Percentiles rank a stretch among this genome's conserved stretches.
These are phyloP conservation scores for Umbellularia californica DNA, from an alignment of 164 flowering plant genomes.

Conservation along the genomic window DNA sequence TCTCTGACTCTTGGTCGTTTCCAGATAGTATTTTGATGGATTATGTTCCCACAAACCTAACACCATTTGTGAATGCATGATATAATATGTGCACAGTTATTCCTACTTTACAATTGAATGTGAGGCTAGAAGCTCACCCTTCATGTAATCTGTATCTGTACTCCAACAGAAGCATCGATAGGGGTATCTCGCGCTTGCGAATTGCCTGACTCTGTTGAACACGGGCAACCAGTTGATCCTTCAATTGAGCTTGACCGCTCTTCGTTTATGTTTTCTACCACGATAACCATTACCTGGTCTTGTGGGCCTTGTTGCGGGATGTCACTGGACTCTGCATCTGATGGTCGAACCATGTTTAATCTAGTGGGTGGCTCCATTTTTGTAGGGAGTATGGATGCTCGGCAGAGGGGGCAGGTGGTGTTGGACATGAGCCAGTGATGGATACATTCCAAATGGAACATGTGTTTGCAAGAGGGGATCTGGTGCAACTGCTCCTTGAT, in stretches of 20 bases:
- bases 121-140: background rate
- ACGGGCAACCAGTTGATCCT: background rate
- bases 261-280: background rate
- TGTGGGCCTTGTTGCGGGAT: background rate
- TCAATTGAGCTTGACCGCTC: background rate
- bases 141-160: background rate
- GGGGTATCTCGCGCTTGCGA: background rate
- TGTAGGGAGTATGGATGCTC: conserved; percentile 27
- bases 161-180: background rate
- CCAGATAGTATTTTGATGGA: background rate
- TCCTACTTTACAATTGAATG: background rate
- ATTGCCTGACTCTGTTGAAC: background rate
- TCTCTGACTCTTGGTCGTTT: background rate
- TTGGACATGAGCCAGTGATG: conserved; percentile 65
- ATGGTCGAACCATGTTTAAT: background rate
- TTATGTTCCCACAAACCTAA: background rate
- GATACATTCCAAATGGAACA: conserved; percentile 77
- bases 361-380: conserved; percentile 1
- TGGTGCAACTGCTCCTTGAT: conserved; percentile 63
- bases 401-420: conserved; percentile 81
- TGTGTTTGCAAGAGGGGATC: conserved; percentile 65
- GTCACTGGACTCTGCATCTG: conserved; percentile 3
- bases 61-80: no score
- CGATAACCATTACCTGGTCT: background rate
- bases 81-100: no score